Conservation (phyloP, 2,329 filamentous ascomycete genomes). For the Pseudogymnoascus verrucosus region DNA sequence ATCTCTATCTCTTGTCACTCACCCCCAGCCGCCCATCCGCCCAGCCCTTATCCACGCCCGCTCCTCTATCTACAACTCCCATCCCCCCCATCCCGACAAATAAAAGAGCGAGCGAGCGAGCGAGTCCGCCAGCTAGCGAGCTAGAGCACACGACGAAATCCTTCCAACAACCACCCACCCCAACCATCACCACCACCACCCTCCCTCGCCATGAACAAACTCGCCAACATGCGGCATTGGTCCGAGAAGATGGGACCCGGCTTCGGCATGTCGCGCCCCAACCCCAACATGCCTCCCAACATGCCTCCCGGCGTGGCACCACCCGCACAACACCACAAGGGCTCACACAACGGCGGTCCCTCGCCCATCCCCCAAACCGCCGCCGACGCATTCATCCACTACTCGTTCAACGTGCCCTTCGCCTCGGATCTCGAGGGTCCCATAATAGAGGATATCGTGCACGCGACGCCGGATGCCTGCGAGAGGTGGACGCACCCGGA, state of each 20-base stretch:
- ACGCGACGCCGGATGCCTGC: slow-evolving; percentile 80
- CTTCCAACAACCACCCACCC: slow-evolving; percentile 19
- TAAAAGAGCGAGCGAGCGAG: neutral
- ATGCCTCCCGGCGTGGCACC: neutral
- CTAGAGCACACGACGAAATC: slow-evolving; percentile 12
- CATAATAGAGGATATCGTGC: slow-evolving; percentile 88
- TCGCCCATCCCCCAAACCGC: slow-evolving; percentile 59
- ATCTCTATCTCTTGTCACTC: slow-evolving; percentile 19
- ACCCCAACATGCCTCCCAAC: slow-evolving; percentile 10
- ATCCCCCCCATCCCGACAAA: neutral
- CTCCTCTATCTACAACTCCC: neutral
- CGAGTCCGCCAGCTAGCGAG: too few species aligned
- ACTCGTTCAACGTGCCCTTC: slow-evolving; percentile 97
- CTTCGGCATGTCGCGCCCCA: slow-evolving; percentile 53
- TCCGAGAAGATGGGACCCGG: slow-evolving; percentile 61
- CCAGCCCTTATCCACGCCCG: slow-evolving; percentile 15
- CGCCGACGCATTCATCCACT: slow-evolving; percentile 72
- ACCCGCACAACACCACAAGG: slow-evolving; percentile 26
- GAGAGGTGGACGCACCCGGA: slow-evolving; percentile 90
- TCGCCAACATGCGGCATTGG: slow-evolving; percentile 66
- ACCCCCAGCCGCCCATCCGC: slow-evolving; percentile 9
- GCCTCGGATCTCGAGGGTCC: slow-evolving; percentile 86
- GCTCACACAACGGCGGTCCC: slow-evolving; percentile 38
- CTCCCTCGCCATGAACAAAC: slow-evolving; percentile 55
- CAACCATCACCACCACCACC: slow-evolving; percentile 5